Percentiles rank a stretch among this genome's conserved stretches.
Evolutionary conservation across 2,329 filamentous ascomycete species (phyloP).

Genomic region (Lasiodiplodia hormozganensis): DNA sequence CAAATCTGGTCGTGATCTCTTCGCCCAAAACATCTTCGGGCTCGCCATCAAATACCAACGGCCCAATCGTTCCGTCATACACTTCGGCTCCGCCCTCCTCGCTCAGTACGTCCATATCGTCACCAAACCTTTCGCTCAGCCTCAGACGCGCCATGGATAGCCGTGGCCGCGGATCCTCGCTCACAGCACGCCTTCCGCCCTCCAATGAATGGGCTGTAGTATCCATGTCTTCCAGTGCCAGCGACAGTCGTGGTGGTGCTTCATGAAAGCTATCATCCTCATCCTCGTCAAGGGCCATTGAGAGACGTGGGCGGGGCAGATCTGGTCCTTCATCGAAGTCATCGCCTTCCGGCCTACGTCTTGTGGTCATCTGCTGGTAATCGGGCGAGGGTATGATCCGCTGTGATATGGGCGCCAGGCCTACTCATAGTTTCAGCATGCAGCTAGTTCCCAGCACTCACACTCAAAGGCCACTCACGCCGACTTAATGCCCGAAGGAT

Average conservation of each 20-base stretch:
- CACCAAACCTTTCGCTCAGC: constrained; percentile 60
- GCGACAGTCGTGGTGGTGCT: constrained; percentile 46
- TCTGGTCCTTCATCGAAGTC: constrained; percentile 59
- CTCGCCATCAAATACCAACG: constrained; percentile 46
- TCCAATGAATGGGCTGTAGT: constrained; percentile 58
- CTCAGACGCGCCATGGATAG: constrained; percentile 52
- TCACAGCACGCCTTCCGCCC: constrained; percentile 50
- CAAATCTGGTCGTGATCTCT: constrained; percentile 47
- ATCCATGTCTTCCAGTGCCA: constrained; percentile 45
- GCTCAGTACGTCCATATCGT: constrained; percentile 50
- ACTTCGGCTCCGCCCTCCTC: constrained; percentile 46
- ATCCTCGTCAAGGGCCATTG: constrained; percentile 52
- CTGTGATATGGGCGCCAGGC: constrained; percentile 56
- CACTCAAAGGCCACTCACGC: constrained; percentile 43
- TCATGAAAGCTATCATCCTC: constrained; percentile 52
- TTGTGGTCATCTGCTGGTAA: constrained; percentile 40
- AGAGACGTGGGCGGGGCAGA: constrained; percentile 48
- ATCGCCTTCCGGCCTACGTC: constrained; percentile 43
- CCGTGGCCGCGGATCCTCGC: constrained; percentile 49
- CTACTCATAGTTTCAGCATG: constrained; percentile 42
- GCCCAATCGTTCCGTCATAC: constrained; percentile 46
- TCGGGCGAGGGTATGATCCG: constrained; percentile 57
- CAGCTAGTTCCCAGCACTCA: constrained; percentile 9
- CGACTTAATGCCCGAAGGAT: constrained; percentile 60
- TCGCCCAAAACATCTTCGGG: constrained; percentile 37